Evolutionary conservation across 108 stramenopile species (phyloP), one percentile per base, ranked within the genome.

Genomic region (Schizochytrium sp.): DNA sequence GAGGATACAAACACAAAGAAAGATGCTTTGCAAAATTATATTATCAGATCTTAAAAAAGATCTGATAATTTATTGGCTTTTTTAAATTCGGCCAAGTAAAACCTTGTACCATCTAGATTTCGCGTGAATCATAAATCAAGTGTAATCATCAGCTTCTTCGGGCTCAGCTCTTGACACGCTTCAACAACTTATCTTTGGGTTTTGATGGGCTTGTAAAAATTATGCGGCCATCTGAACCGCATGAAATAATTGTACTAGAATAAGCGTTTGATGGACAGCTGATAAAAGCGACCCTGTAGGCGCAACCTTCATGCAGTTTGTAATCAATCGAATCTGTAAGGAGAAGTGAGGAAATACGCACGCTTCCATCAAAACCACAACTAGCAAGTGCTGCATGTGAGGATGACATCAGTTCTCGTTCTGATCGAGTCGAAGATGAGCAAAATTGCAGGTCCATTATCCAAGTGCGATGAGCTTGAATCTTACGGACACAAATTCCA

Each of bases 401-500:
- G 28, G 28, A 28, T 28, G 28, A 28, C 64, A 38, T 44, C 12
- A 69, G 7, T 1, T 28, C 15, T 69, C 42, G 64, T 44, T 7
- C 7, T 44, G 42, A 5, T 69, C 44, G 64, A 13, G 19, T 69
- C 10, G 42, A 38, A 7, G 64, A 7, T 7, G 12, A 44, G 64
- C 44, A 44, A 7, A 69, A 7, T 15, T 3, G 40, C 10, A 69
- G 10, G 64, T 69, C 64, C 64, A 69, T 69, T 1, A 69, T 69
- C 64, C 64, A 69, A 69, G 42, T 69, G 0, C 64, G 64, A 3
- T 69, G 64, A 38, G 64, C 64, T 7, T 15, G 64, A 28, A 69
- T 7, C 8, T 44, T 7, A 44, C 64, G 64, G 28, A 69, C 64
- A 15, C 64, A 69, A 38, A 38, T 7, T 69, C 64, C 64, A 15